Evolutionary conservation across 75 land plant genomes (phyloP).

Genomic region (Gnetum montanum): DNA sequence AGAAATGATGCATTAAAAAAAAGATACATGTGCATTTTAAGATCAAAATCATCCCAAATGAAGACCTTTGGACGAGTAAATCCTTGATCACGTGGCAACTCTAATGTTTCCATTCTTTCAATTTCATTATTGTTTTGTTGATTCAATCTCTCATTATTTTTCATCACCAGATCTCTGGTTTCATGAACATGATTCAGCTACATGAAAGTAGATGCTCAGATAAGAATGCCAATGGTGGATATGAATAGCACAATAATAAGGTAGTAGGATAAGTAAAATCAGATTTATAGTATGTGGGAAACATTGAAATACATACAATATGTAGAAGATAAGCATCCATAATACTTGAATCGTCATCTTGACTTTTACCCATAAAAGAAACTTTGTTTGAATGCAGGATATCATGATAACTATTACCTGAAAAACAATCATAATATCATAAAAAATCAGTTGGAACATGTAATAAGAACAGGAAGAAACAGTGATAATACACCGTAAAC

Average conservation of each 20-base stretch:
- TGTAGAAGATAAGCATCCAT: slow-evolving; percentile 94
- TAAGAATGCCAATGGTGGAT: background rate
- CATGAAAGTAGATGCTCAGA: slow-evolving; percentile 8
- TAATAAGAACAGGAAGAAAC: background rate
- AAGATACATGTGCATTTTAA: background rate
- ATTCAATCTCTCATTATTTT: slow-evolving; percentile 66
- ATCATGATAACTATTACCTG: slow-evolving; percentile 87
- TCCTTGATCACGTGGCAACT: slow-evolving; percentile 76
- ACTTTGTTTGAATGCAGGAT: slow-evolving; percentile 69
- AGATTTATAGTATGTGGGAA: background rate
- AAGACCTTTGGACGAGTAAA: slow-evolving; percentile 95
- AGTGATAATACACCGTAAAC: background rate
- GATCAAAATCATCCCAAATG: background rate
- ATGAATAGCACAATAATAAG: too few relatives aligned
- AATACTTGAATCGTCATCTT: slow-evolving; percentile 45
- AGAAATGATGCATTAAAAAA: background rate
- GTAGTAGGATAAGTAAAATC: background rate
- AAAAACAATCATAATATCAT: too few relatives aligned
- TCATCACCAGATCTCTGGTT: slow-evolving; percentile 64
- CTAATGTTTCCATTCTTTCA: slow-evolving; percentile 13
- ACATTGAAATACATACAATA: slow-evolving; percentile 35
- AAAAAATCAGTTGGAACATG: background rate
- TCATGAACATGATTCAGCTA: slow-evolving; percentile 86
- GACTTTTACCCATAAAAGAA: slow-evolving; percentile 44
- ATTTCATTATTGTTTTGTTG: slow-evolving; percentile 23